Conservation (phyloP, 768 basidiomycete genomes). For the Pleurotus ostreatus region DNA sequence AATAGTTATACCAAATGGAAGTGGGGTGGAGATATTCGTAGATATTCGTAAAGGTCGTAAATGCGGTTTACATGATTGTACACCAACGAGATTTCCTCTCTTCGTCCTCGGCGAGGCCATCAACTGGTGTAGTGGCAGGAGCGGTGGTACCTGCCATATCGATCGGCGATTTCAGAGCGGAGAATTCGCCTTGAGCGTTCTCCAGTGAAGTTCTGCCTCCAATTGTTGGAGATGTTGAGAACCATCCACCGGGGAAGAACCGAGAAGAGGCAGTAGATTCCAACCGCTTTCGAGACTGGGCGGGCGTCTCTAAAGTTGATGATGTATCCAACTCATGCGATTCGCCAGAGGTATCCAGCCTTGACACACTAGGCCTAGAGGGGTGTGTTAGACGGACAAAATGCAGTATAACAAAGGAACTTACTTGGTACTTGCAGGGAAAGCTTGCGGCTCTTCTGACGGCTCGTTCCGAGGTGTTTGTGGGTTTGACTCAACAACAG, state of each 20-base stretch:
- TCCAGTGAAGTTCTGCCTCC: slow-evolving; percentile 47
- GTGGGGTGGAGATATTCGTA: neutral
- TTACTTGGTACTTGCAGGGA: slow-evolving; percentile 12
- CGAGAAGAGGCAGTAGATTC: slow-evolving; percentile 54
- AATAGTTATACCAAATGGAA: slow-evolving; percentile 3
- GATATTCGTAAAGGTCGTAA: neutral
- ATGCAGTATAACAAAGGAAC: neutral
- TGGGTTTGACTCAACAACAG: neutral
- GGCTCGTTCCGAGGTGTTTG: neutral
- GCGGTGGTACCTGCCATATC: slow-evolving; percentile 18
- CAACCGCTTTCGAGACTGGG: slow-evolving; percentile 33
- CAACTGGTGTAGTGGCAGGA: slow-evolving; percentile 13
- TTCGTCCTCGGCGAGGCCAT: slow-evolving; percentile 15
- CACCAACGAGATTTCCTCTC: slow-evolving; percentile 35
- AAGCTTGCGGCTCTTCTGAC: slow-evolving; percentile 8
- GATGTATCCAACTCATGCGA: slow-evolving; percentile 7
- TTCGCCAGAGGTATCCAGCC: slow-evolving; percentile 15
- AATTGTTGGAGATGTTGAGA: slow-evolving; percentile 31
- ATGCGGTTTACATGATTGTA: slow-evolving; percentile 30
- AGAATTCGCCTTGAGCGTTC: slow-evolving; percentile 46
- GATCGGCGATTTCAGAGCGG: slow-evolving; percentile 24
- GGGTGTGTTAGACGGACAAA: neutral
- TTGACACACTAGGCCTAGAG: slow-evolving; percentile 13
- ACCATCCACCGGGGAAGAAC: slow-evolving; percentile 57
- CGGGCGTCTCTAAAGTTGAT: slow-evolving; percentile 12